phyloP scores from a whole-genome alignment of 139 green algal genomes.

The Coelastrella sp. region DNA sequence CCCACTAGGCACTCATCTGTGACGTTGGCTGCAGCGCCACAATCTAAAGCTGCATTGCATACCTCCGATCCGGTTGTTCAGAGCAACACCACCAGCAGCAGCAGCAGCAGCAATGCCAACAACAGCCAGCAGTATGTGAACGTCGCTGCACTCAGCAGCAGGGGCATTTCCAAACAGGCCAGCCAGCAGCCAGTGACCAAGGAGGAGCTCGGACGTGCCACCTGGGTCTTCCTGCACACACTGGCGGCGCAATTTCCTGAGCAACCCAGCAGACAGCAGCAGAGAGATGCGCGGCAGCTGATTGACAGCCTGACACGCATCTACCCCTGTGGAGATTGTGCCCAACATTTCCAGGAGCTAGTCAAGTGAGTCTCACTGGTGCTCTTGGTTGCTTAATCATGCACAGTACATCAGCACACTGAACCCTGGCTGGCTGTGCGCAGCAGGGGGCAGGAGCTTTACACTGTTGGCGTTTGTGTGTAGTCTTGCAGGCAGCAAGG shows the following conservation, averaged over 20 bases:
- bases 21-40: not conserved
- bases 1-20: constrained; percentile 11
- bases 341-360: constrained; percentile 88
- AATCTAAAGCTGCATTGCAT: not conserved
- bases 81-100: not conserved
- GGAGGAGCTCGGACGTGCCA: constrained; percentile 88
- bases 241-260: constrained; percentile 94
- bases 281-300: constrained; percentile 70
- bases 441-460: no score
- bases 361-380: constrained; percentile 60
- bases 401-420: not conserved
- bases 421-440: no score
- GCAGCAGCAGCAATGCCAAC: constrained; percentile 10
- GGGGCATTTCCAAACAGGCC: not conserved
- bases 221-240: constrained; percentile 95
- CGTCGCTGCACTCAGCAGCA: not conserved
- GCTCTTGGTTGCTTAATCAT: not conserved
- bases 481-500: no score
- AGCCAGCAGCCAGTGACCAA: constrained; percentile 47
- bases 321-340: constrained; percentile 95
- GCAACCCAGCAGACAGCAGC: constrained; percentile 83
- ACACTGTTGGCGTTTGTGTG: no score
- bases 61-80: not conserved
- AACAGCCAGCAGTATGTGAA: not conserved
- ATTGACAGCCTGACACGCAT: constrained; percentile 85